phyloP scores from a whole-genome alignment of 2,329 filamentous ascomycete species.

The Fusarium mangiferae region DNA sequence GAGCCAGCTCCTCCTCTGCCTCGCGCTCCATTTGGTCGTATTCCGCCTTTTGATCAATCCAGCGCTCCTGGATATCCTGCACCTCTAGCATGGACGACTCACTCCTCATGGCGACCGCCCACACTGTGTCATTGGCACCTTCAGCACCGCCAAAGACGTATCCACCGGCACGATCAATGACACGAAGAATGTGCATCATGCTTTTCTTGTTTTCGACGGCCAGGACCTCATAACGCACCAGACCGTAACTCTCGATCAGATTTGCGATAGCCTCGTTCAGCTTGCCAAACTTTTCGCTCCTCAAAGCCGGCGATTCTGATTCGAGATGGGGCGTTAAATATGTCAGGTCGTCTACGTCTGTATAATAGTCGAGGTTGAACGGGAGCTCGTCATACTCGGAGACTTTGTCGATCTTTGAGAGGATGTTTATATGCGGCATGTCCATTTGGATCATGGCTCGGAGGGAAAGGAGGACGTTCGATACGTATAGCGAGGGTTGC shows the following conservation, averaged over 20 bases:
- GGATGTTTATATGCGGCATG: conserved; percentile 92
- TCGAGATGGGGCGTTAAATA: conserved; percentile 85
- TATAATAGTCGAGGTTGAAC: conserved; percentile 97
- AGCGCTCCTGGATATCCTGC: conserved; percentile 92
- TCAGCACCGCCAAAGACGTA: conserved; percentile 93
- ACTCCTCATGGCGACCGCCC: conserved; percentile 92
- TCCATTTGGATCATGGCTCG: conserved; percentile 99
- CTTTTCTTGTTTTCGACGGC: conserved; percentile 97
- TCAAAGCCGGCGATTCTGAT: conserved; percentile 76
- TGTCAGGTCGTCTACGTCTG: conserved; percentile 91
- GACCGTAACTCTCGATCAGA: conserved; percentile 87
- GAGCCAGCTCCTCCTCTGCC: conserved; percentile 79
- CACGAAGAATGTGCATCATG: conserved; percentile 90
- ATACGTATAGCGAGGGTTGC: conserved; percentile 93
- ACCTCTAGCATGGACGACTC: conserved; percentile 81
- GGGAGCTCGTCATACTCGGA: conserved; percentile 84
- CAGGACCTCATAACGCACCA: conserved; percentile 92
- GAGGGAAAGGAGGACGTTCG: conserved; percentile 90
- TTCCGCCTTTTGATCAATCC: conserved; percentile 90
- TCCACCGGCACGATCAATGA: conserved; percentile 91
- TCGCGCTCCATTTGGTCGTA: conserved; percentile 83
- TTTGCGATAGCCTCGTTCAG: conserved; percentile 89
- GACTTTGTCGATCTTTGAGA: conserved; percentile 98
- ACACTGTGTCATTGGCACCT: conserved; percentile 95
- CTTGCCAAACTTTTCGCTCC: conserved; percentile 80